These are phyloP conservation scores for Nemania serpens DNA, from an alignment of 2,329 filamentous ascomycete species.

Conservation along the genomic window DNA sequence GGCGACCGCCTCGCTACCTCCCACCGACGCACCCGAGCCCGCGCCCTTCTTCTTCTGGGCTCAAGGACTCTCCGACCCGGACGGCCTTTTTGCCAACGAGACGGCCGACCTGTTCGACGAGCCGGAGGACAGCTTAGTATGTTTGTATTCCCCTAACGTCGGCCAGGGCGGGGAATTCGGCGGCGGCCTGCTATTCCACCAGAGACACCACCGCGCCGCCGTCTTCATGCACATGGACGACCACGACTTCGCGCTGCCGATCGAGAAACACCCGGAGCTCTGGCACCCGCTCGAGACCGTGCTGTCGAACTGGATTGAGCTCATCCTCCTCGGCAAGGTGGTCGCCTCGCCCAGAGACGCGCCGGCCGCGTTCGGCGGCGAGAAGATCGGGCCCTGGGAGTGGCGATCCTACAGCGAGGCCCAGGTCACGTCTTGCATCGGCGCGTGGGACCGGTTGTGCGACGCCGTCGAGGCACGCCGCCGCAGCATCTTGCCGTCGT, in stretches of 20 bases:
- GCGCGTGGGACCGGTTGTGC: constrained; percentile 35
- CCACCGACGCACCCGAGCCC: constrained; percentile 10
- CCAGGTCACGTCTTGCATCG: constrained; percentile 35
- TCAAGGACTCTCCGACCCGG: constrained; percentile 23
- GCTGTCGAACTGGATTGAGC: constrained; percentile 36
- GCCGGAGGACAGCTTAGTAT: constrained; percentile 33
- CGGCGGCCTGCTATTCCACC: constrained; percentile 41
- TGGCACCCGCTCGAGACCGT: constrained; percentile 40
- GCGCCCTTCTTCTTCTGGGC: constrained; percentile 36
- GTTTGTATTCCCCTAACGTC: constrained; percentile 32
- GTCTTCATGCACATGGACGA: constrained; percentile 35
- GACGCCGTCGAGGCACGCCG: constrained; percentile 35
- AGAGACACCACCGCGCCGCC: constrained; percentile 32
- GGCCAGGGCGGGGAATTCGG: constrained; percentile 26
- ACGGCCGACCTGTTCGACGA: constrained; percentile 33
- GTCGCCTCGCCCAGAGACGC: constrained; percentile 29
- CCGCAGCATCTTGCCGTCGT: not conserved
- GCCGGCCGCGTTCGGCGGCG: constrained; percentile 26
- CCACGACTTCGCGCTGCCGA: constrained; percentile 29
- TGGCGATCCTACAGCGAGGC: constrained; percentile 40
- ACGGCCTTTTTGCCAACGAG: constrained; percentile 32
- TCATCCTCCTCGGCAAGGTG: constrained; percentile 36
- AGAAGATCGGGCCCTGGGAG: constrained; percentile 38
- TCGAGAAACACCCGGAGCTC: constrained; percentile 27
- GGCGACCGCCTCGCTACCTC: constrained; percentile 28